Evolutionary conservation across 139 green algal genomes (phyloP).

Genomic region (Closterium sp.): DNA sequence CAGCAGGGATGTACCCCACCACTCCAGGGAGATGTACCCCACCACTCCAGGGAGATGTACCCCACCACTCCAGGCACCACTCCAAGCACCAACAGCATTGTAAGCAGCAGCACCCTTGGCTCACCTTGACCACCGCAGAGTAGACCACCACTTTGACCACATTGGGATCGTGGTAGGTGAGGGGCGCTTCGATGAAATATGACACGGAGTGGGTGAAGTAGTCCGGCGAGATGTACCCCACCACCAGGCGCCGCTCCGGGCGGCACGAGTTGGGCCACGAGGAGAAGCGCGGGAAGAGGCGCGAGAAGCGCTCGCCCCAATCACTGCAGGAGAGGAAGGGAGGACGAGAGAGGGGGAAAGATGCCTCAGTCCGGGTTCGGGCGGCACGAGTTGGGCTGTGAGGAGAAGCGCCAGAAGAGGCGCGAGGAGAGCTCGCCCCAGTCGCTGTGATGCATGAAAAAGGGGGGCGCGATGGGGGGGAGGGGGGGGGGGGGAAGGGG

Average conservation of each 20-base stretch:
- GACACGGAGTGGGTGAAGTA: slow-evolving; percentile 93
- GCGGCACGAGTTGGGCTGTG: slow-evolving; percentile 19
- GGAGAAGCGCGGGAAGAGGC: slow-evolving; percentile 52
- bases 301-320: slow-evolving; percentile 71
- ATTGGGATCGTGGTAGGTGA: slow-evolving; percentile 67
- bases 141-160: slow-evolving; percentile 63
- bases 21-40: slow-evolving; percentile 91
- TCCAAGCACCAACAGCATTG: too few species aligned
- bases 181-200: slow-evolving; percentile 89
- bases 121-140: slow-evolving; percentile 52
- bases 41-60: slow-evolving; percentile 91
- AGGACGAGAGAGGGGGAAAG: too few species aligned
- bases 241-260: slow-evolving; percentile 55
- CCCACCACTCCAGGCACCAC: slow-evolving; percentile 67
- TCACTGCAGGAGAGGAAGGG: slow-evolving; percentile 9
- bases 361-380: neutral
- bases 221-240: slow-evolving; percentile 95
- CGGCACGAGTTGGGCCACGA: slow-evolving; percentile 32
- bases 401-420: slow-evolving; percentile 52
- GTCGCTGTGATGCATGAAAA: slow-evolving; percentile 22
- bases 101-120: too few species aligned
- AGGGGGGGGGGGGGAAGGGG: neutral
- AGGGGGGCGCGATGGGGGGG: neutral
- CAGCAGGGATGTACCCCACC: slow-evolving; percentile 92
- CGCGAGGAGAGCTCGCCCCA: slow-evolving; percentile 71